These are phyloP conservation scores for Pouteria glomerata DNA, from an alignment of 148 eudicot genomes.

Conservation along the genomic window DNA sequence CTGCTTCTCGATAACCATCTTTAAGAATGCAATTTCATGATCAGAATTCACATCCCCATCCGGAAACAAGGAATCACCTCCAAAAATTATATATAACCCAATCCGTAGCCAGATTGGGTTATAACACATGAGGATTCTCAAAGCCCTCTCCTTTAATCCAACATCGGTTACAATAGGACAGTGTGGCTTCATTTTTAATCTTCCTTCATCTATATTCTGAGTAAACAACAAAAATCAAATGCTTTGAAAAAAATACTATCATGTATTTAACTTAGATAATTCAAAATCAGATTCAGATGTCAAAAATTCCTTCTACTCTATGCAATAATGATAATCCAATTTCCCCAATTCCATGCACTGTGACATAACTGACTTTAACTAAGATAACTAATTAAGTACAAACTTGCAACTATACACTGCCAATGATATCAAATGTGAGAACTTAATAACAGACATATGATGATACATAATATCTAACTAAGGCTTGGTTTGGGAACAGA, in stretches of 20 bases:
- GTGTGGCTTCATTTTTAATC: slow-evolving; percentile 82
- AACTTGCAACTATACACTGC: slow-evolving; percentile 4
- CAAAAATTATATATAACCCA: slow-evolving; percentile 74
- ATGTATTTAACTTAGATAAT: too few relatives aligned
- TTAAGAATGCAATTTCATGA: slow-evolving; percentile 71
- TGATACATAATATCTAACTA: too few relatives aligned
- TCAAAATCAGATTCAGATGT: not conserved
- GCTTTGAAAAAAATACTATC: not conserved
- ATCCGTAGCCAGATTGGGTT: slow-evolving; percentile 82
- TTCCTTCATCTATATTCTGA: slow-evolving; percentile 91
- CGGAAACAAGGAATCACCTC: slow-evolving; percentile 82
- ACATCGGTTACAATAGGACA: slow-evolving; percentile 94
- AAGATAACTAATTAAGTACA: not conserved
- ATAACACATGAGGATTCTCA: slow-evolving; percentile 64
- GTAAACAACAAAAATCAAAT: slow-evolving; percentile 1
- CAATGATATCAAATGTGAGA: not conserved
- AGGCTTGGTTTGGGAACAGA: too few relatives aligned
- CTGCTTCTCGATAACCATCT: slow-evolving; percentile 79
- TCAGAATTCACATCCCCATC: slow-evolving; percentile 51
- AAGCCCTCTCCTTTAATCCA: slow-evolving; percentile 79
- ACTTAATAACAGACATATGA: not conserved
- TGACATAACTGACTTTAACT: not conserved
- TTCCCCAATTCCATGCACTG: not conserved
- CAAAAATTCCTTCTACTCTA: not conserved
- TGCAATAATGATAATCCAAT: not conserved